Evolutionary conservation across 2,329 filamentous ascomycete species (phyloP), one percentile per base, ranked within the genome.

Genomic region (Trichoderma simmonsii): DNA sequence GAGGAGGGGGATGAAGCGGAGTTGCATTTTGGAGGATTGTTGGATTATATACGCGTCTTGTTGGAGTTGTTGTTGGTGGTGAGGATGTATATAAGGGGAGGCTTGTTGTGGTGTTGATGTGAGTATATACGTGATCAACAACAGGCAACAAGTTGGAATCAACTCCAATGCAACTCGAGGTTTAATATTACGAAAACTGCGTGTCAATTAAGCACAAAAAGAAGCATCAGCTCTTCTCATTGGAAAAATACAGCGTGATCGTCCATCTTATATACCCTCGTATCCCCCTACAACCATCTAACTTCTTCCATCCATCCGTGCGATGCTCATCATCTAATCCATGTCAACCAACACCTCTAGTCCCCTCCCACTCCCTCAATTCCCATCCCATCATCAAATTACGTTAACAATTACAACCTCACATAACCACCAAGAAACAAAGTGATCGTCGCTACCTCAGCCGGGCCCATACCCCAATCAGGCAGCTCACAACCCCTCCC

Each of bases 1-100:
- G 68, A 74, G 74, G 67, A 72, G 61, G 61, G 74, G 62, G 73
- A 80, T 63, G 65, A 77, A 28, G 51, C 74, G 75, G 67, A 72
- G 57, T 56, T 79, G 70, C 65, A 71, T 71, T 30, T 60, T 70
- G 70, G 48, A 54, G n/a, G 28, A 15, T 26, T 36, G 63, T 28
- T 56, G 63, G 24, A 8, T n/a, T 51, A 21, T 51, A 21, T 21
- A 51, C 9, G 43, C 39, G 39, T 43, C 1, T 67, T 43, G 71
- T 3, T 34, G n/a, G 57, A 18, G 1, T 32, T 18, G 34, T 1
- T 51, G 24, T 3, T 64, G 54, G 5, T 62, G 30, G 3, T 64
- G 56, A 8, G 39, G 28, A 3, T 26, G 28, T 8, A 26, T 36
- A 62, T 26, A 66, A 24, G 68, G 68, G 63, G 36, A 26, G 70